These are phyloP conservation scores for Coffea eugenioides DNA, from an alignment of 257 asterid species.

Conservation along the genomic window DNA sequence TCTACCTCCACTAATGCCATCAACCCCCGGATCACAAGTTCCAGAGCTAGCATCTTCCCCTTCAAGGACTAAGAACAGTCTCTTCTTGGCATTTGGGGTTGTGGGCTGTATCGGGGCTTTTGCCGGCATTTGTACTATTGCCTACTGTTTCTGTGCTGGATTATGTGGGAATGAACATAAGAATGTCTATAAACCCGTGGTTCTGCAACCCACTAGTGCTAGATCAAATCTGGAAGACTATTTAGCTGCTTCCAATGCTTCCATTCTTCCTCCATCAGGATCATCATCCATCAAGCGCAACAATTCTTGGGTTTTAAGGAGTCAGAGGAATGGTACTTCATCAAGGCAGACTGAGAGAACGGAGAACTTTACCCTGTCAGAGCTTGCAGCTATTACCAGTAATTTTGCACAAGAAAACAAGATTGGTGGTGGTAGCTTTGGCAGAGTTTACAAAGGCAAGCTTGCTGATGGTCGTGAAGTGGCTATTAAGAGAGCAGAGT, in stretches of 20 bases:
- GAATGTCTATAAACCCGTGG: conserved; percentile 1
- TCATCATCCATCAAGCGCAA: background rate
- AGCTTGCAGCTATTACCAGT: conserved; percentile 15
- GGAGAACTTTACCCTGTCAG: conserved; percentile 8
- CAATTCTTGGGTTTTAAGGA: background rate
- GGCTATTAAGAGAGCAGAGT: conserved; percentile 18
- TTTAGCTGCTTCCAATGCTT: background rate
- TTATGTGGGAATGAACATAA: background rate
- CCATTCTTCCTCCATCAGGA: background rate
- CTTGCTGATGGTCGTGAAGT: conserved; percentile 18
- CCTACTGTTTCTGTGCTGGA: conserved; percentile 13
- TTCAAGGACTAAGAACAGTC: background rate
- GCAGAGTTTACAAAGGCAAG: conserved; percentile 20
- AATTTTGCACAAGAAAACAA: conserved; percentile 14
- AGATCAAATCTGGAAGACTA: conserved; percentile 2
- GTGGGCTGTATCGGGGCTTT: conserved; percentile 12
- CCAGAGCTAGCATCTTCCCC: background rate
- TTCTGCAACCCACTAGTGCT: background rate
- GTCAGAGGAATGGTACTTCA: conserved; percentile 18
- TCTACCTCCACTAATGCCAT: conserved; percentile 12
- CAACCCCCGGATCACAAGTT: background rate
- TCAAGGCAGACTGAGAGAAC: conserved; percentile 14
- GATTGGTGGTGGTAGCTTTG: conserved; percentile 24
- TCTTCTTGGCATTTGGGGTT: conserved; percentile 5
- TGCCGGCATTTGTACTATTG: conserved; percentile 6